These are phyloP conservation scores for Epichloe baconii DNA, from an alignment of 2,329 filamentous ascomycete genomes.

Conservation along the genomic window DNA sequence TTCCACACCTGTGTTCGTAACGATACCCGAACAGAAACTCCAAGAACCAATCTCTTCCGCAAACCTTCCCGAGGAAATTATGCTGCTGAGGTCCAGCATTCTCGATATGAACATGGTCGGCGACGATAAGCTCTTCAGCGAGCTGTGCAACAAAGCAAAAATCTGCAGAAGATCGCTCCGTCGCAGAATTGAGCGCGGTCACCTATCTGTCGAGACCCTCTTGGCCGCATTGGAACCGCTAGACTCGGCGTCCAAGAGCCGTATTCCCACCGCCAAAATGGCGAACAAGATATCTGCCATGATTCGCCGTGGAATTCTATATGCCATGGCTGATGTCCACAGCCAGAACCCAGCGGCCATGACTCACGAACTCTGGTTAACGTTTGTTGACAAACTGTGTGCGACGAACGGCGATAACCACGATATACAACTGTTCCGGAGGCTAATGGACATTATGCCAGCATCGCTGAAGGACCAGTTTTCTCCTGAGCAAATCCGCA, in stretches of 20 bases:
- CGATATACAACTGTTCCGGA: constrained; percentile 10
- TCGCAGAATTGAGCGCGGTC: constrained; percentile 6
- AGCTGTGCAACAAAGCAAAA: not conserved
- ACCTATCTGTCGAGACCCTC: constrained; percentile 7
- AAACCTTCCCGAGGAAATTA: constrained; percentile 8
- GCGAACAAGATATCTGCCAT: constrained; percentile 9
- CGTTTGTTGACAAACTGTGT: constrained; percentile 7
- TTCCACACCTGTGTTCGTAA: not conserved
- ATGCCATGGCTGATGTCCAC: constrained; percentile 7
- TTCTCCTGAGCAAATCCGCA: constrained; percentile 5
- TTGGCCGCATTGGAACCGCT: constrained; percentile 10
- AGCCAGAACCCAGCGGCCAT: not conserved
- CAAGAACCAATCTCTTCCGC: not conserved
- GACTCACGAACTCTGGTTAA: constrained; percentile 10
- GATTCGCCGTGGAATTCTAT: constrained; percentile 11
- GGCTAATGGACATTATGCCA: constrained; percentile 10
- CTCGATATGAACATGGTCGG: not conserved
- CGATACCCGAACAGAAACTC: not conserved
- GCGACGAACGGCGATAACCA: constrained; percentile 4
- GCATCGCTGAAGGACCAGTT: constrained; percentile 7
- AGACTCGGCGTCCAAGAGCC: constrained; percentile 7
- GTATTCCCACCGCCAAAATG: constrained; percentile 5
- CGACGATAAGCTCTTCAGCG: constrained; percentile 5
- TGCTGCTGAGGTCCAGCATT: constrained; percentile 7
- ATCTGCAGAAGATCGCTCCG: constrained; percentile 8